Evolutionary conservation across 495 filamentous ascomycete species (phyloP).

Genomic region (Cercophora samala): DNA sequence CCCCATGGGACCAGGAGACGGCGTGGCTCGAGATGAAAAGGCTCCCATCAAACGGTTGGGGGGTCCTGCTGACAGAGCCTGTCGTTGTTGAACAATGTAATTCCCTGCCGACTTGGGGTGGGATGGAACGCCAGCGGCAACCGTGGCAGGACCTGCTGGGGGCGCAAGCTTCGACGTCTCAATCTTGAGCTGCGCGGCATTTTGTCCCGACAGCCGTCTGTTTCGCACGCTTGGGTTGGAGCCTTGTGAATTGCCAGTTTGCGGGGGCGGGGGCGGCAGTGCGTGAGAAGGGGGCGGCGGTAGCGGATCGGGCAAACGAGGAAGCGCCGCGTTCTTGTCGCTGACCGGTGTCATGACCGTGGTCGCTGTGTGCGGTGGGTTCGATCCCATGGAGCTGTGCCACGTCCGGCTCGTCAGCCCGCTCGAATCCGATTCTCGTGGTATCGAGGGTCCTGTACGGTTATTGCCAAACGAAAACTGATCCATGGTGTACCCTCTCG

Average conservation of each 20-base stretch:
- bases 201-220: slow-evolving; percentile 76
- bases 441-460: slow-evolving; percentile 70
- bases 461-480: slow-evolving; percentile 73
- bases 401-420: slow-evolving; percentile 78
- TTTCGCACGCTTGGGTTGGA: slow-evolving; percentile 63
- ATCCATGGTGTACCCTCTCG: slow-evolving; percentile 78
- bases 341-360: slow-evolving; percentile 72
- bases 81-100: slow-evolving; percentile 46
- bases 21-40: slow-evolving; percentile 31
- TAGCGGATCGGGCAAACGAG: slow-evolving; percentile 31
- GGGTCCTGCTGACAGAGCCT: slow-evolving; percentile 42
- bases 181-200: slow-evolving; percentile 80
- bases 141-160: slow-evolving; percentile 36
- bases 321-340: slow-evolving; percentile 54
- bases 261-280: slow-evolving; percentile 34
- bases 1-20: slow-evolving; percentile 31
- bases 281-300: slow-evolving; percentile 39
- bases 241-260: slow-evolving; percentile 27
- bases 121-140: slow-evolving; percentile 41
- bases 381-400: slow-evolving; percentile 81
- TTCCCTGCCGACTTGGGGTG: slow-evolving; percentile 40
- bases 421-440: slow-evolving; percentile 86
- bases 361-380: slow-evolving; percentile 63
- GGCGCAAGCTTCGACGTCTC: slow-evolving; percentile 60
- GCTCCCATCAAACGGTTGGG: slow-evolving; percentile 30